Evolutionary conservation across 768 basidiomycete species (phyloP), one percentile per base, ranked within the genome.

Genomic region (Chlorophyllum brunneum): DNA sequence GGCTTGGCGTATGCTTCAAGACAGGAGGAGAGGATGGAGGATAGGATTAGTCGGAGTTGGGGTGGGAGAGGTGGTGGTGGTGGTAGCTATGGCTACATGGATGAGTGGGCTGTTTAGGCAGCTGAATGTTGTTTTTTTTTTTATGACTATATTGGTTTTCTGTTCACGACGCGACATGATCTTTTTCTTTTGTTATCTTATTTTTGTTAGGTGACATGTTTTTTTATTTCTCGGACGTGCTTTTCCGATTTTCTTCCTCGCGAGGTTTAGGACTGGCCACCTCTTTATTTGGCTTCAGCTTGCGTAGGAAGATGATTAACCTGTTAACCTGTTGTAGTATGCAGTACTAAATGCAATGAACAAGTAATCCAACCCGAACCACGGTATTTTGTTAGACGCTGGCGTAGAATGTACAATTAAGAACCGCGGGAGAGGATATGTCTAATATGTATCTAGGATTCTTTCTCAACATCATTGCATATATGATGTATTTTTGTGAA

Each of bases 31-130:
- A 67, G 73, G 55, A 61, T 73, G 46, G 81, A 81, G 57, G 82
- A 82, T 46, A 69, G 79, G 59, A 68, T 80, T 66, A 67, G 68
- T 36, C 66, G 80, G 59, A 71, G 66, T 34, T 81, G 77, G 78
- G 71, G 73, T 54, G 71, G 70, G 59, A 58, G 71, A 59, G 68
- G 72, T 49, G 49, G 49, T 6, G 55, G 66, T 30, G 50, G 56
- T 30, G 65, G n/a, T n/a, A n/a, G 68, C 18, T 67, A 63, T 60
- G 69, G 68, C 41, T 61, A 65, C 34, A 52, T 71, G 50, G 83
- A 82, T 56, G 84, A 84, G 29, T 84, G 83, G 83, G 74, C 75
- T 34, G 65, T 81, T 42, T 81, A 70, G 69, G 15, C 13, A 36
- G 41, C 8, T 43, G 41, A n/a, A 26, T 27, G 27, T 15, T 2